Base-by-base conservation (phyloP, 192 early-diverging fungal species). In the Coemansia umbellata region DNA sequence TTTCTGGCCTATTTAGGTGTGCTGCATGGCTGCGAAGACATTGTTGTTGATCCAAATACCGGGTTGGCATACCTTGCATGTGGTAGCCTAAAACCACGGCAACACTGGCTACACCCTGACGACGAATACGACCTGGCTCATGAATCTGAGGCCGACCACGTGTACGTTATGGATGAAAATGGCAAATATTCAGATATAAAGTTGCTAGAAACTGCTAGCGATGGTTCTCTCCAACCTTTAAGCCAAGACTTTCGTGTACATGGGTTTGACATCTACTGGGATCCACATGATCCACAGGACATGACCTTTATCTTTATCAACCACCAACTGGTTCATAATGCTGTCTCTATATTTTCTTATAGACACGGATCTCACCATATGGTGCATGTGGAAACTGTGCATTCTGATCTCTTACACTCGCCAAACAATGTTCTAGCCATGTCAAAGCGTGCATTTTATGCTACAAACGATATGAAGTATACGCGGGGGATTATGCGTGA, bases 291-390 rank as follows among this genome's bases (percentile, higher is more conserved):
- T 37, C 50, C 53, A 7, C 56, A 51, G 14, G 52, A 47, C 15
- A 75, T 81, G 59, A 78, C 77, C 3, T 63, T 85, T 22, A 81
- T 85, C 56, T 37, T 76, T 17, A 47, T 85, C 13, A 85, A 85
- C 54, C 81, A 82, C 55, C 79, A 75, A 52, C 69, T 59, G 11
- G 73, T 37, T 23, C 68, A 36, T 63, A 68, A 22, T 54, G 80
- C 58, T 31, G 67, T 55, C 4, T 85, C 59, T 37, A 85, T 72
- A 58, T 81, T 60, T 55, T 78, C 40, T 31, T 60, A 60, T 62
- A 64, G 14, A 37, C 48, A 21, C 4, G 72, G 60, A 15, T 57
- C 66, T 5, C 64, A 76, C 37, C 50, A 69, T 28, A 62, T 84
- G 37, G 43, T 67, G 17, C 69, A 84, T 37, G 43, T 66, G 2